A percentile compares a stretch with the other conserved stretches of the same genome.
Conservation (phyloP, 2,329 filamentous ascomycete genomes). For the Colletotrichum spaethianum region DNA sequence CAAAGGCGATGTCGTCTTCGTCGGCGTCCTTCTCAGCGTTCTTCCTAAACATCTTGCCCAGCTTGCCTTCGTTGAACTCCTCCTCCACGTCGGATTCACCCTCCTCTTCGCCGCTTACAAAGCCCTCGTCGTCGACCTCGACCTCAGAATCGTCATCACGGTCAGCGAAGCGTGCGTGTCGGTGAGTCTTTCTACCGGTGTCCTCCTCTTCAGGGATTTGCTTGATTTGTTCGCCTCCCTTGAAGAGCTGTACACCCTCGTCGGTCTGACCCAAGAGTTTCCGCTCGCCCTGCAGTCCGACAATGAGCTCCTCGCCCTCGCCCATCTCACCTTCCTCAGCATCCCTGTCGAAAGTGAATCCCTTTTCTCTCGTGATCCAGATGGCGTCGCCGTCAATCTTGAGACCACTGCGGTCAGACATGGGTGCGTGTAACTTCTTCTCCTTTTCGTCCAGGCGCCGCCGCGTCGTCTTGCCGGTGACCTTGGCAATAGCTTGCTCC, state of each 20-base stretch:
- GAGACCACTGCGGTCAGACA: conserved; percentile 97
- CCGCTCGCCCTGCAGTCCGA: conserved; percentile 87
- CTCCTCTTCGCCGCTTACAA: conserved; percentile 67
- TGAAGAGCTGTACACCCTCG: conserved; percentile 88
- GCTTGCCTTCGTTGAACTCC: conserved; percentile 71
- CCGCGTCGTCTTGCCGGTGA: conserved; percentile 84
- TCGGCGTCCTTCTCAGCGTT: conserved; percentile 65
- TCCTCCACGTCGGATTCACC: conserved; percentile 66
- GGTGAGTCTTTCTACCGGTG: conserved; percentile 71
- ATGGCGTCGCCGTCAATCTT: conserved; percentile 98
- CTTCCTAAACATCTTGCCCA: conserved; percentile 73
- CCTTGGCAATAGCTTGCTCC: conserved; percentile 88
- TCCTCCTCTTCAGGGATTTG: conserved; percentile 68
- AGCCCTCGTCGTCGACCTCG: conserved; percentile 65
- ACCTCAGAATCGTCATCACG: conserved; percentile 66
- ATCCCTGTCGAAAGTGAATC: conserved; percentile 81
- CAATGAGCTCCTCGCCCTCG: conserved; percentile 95
- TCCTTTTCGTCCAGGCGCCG: conserved; percentile 94
- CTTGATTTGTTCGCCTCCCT: conserved; percentile 79
- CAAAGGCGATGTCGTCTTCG: conserved; percentile 86
- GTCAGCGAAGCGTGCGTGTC: conserved; percentile 71
- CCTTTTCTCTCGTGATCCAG: conserved; percentile 82
- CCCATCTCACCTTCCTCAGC: conserved; percentile 81
- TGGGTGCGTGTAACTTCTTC: conserved; percentile 94
- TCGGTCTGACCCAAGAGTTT: conserved; percentile 86